Percentiles rank a stretch among this genome's conserved stretches.
Conservation (phyloP, 2,329 filamentous ascomycete genomes). For the Cylindrodendrum hubeiense region DNA sequence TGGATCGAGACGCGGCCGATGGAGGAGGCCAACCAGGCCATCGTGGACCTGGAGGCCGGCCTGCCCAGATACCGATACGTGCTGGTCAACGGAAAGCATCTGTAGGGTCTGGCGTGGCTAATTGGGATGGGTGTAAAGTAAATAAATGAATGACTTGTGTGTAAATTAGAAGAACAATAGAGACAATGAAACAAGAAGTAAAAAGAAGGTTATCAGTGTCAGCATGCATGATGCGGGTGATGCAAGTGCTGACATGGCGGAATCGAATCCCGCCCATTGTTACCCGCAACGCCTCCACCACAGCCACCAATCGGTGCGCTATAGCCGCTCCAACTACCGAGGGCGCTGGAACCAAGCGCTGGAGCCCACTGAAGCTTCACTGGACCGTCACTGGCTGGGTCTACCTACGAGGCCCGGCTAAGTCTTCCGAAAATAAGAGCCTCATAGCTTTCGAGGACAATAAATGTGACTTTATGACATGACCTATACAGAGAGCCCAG, state of each 20-base stretch:
- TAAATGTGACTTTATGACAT: no score
- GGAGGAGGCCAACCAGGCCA: slow-evolving; percentile 65
- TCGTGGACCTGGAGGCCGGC: slow-evolving; percentile 67
- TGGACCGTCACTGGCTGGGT: no score
- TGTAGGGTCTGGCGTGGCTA: not conserved
- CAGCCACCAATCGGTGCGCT: no score
- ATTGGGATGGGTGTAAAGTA: slow-evolving; percentile 4
- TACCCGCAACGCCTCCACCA: no score
- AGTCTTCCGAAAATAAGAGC: no score
- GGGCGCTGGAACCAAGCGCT: no score
- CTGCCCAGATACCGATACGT: slow-evolving; percentile 64
- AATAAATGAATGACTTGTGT: slow-evolving; percentile 1
- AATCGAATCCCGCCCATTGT: no score
- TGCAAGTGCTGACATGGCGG: not conserved
- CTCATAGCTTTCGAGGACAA: no score
- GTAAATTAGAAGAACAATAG: slow-evolving; percentile 10
- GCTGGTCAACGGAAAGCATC: slow-evolving; percentile 55
- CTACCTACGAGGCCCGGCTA: no score
- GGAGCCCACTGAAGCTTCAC: no score
- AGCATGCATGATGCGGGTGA: not conserved
- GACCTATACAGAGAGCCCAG: no score
- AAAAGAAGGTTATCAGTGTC: slow-evolving; percentile 6
- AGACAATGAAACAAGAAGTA: slow-evolving; percentile 9
- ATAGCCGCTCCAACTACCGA: no score
- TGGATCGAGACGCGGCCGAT: slow-evolving; percentile 68